phyloP scores from a whole-genome alignment of 1,284 basidiomycete species.

The Trametes versicolor region DNA sequence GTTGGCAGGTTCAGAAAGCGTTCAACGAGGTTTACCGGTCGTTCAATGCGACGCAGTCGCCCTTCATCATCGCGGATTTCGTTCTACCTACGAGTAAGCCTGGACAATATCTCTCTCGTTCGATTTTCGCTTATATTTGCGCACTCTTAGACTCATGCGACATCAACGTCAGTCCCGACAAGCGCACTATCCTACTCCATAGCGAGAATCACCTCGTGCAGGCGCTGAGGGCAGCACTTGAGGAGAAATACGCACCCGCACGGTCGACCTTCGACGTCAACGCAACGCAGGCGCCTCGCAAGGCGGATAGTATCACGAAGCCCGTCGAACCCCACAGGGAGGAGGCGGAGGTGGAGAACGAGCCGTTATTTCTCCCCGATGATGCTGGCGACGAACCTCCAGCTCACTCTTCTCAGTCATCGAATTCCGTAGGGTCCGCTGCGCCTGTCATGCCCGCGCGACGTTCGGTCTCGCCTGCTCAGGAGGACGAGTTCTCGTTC shows the following conservation, averaged over 20 bases:
- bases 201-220: conserved; percentile 86
- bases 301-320: neutral
- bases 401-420: neutral
- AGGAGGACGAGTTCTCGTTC: conserved; percentile 19
- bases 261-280: conserved; percentile 75
- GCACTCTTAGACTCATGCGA: conserved; percentile 79
- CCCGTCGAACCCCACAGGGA: neutral
- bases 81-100: conserved; percentile 74
- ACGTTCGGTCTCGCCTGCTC: neutral
- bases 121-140: neutral
- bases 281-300: conserved; percentile 10
- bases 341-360: neutral
- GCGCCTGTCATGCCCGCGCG: neutral
- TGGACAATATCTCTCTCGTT: neutral
- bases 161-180: conserved; percentile 97
- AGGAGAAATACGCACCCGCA: conserved; percentile 70
- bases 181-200: conserved; percentile 93
- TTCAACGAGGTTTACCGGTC: conserved; percentile 92
- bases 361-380: conserved; percentile 27
- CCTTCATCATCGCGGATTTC: conserved; percentile 89
- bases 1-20: conserved; percentile 76
- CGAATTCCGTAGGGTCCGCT: neutral
- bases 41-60: conserved; percentile 84
- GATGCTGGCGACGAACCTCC: conserved; percentile 1
- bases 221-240: conserved; percentile 75